phyloP scores from a whole-genome alignment of 2,329 filamentous ascomycete species.

The Clarireedia hainanense region DNA sequence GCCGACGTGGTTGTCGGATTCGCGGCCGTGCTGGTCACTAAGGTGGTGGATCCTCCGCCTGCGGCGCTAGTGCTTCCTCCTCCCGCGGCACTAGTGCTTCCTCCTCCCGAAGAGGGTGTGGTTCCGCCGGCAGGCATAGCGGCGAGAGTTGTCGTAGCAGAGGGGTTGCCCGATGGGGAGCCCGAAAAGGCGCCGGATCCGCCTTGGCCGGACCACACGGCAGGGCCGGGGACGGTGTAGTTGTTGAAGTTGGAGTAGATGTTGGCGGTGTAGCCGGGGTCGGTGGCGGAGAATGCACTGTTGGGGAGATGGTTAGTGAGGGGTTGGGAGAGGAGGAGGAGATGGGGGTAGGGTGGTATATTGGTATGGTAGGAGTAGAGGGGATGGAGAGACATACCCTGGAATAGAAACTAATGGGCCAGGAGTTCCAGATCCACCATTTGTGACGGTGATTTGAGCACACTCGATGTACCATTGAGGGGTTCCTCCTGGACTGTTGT shows the following conservation, averaged over 20 bases:
- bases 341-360: neutral
- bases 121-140: neutral
- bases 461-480: constrained; percentile 28
- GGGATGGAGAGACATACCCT: constrained; percentile 9
- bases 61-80: neutral
- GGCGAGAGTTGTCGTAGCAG: neutral
- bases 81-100: neutral
- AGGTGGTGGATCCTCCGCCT: neutral
- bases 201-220: constrained; percentile 20
- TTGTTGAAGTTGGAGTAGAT: constrained; percentile 26
- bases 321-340: constrained; percentile 20
- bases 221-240: constrained; percentile 25
- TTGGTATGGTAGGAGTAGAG: too few relatives aligned
- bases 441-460: constrained; percentile 25
- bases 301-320: constrained; percentile 7
- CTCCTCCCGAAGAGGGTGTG: neutral
- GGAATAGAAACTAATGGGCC: constrained; percentile 25
- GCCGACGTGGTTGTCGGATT: neutral
- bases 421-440: constrained; percentile 22
- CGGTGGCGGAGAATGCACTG: neutral
- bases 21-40: neutral
- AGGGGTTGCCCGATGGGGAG: neutral
- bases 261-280: constrained; percentile 19
- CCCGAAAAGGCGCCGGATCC: neutral
- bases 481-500: constrained; percentile 16